Evolutionary conservation across 2,329 filamentous ascomycete species (phyloP).

Genomic region (Lachnellula suecica): DNA sequence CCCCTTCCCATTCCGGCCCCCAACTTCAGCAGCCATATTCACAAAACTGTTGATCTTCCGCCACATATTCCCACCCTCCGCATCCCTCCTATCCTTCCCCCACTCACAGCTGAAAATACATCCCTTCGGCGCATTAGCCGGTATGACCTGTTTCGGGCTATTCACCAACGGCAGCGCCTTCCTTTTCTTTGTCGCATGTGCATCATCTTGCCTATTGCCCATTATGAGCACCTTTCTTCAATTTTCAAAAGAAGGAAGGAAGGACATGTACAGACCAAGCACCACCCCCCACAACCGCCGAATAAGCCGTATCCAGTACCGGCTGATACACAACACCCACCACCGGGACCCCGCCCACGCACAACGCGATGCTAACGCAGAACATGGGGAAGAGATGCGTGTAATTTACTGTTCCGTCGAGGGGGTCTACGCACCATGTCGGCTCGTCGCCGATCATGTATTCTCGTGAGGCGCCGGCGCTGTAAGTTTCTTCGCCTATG

Average conservation of each 20-base stretch:
- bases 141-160: conserved; percentile 62
- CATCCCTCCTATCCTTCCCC: conserved; percentile 74
- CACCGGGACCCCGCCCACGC: conserved; percentile 56
- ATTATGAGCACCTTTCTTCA: too few relatives aligned
- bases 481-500: conserved; percentile 76
- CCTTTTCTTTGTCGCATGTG: conserved; percentile 41
- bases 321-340: conserved; percentile 74
- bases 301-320: conserved; percentile 68
- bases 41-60: conserved; percentile 74
- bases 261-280: conserved; percentile 50
- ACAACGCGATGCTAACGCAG: conserved; percentile 74
- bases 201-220: conserved; percentile 21
- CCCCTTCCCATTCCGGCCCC: conserved; percentile 61
- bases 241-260: not conserved
- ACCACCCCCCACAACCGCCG: conserved; percentile 63
- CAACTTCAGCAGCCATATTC: conserved; percentile 69
- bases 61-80: conserved; percentile 64
- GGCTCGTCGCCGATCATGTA: conserved; percentile 65
- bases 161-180: conserved; percentile 63
- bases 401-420: conserved; percentile 79
- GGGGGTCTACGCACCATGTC: conserved; percentile 76
- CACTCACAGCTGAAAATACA: conserved; percentile 77
- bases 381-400: conserved; percentile 81
- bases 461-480: conserved; percentile 62
- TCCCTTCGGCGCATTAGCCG: conserved; percentile 60